Evolutionary conservation across 179 eudicot species (phyloP).

Genomic region (Pouteria campechiana): DNA sequence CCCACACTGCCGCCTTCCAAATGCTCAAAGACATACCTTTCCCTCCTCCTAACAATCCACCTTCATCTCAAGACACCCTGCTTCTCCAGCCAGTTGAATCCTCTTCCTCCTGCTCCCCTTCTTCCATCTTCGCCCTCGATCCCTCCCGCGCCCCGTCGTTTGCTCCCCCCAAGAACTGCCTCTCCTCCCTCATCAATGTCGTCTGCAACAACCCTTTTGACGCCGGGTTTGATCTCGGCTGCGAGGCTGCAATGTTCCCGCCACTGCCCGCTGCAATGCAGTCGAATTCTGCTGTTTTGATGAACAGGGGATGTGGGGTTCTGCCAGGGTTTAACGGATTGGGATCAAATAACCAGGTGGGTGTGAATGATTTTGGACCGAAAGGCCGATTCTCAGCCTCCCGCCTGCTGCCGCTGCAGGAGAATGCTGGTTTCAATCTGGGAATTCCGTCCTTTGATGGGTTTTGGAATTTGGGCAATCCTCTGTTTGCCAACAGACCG

Average conservation of each 20-base stretch:
- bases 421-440: slow-evolving; percentile 20
- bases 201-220: slow-evolving; percentile 23
- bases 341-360: slow-evolving; percentile 37
- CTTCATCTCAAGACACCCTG: slow-evolving; percentile 22
- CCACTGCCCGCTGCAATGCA: no score
- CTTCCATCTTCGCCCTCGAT: slow-evolving; percentile 17
- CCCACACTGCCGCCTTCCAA: neutral
- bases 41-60: slow-evolving; percentile 16
- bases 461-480: slow-evolving; percentile 27
- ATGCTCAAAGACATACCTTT: slow-evolving; percentile 11
- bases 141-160: slow-evolving; percentile 54
- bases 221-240: slow-evolving; percentile 32
- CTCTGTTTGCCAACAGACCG: slow-evolving; percentile 41
- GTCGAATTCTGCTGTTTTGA: slow-evolving; percentile 11
- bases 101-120: slow-evolving; percentile 52
- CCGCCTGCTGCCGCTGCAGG: slow-evolving; percentile 42
- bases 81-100: slow-evolving; percentile 48
- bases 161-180: slow-evolving; percentile 21
- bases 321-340: slow-evolving; percentile 47
- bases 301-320: slow-evolving; percentile 26
- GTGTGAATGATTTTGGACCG: slow-evolving; percentile 26
- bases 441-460: slow-evolving; percentile 35
- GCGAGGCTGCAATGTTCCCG: slow-evolving; percentile 24
- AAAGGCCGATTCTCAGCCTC: slow-evolving; percentile 26
- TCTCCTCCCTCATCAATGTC: slow-evolving; percentile 9